Conservation (phyloP, 805 yeast genomes). For the Kodamaea lidongshanica region DNA sequence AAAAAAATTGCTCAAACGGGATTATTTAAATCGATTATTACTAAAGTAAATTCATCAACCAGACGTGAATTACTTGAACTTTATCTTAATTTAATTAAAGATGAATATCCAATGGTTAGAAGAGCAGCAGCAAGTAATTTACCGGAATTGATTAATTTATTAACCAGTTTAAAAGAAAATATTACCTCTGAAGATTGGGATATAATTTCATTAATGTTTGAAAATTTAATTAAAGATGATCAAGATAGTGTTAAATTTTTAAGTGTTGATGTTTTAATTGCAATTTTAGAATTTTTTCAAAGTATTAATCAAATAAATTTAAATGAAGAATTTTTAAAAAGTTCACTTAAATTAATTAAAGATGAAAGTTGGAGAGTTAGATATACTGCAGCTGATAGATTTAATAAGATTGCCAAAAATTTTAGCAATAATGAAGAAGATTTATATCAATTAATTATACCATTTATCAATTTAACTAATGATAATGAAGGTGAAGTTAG, state of each 20-base stretch:
- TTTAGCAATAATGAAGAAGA: constrained; percentile 54
- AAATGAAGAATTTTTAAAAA: constrained; percentile 54
- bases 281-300: constrained; percentile 68
- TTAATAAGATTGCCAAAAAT: constrained; percentile 62
- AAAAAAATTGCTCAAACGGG: constrained; percentile 89
- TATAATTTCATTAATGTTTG: constrained; percentile 74
- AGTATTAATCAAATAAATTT: constrained; percentile 51
- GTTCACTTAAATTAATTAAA: constrained; percentile 63
- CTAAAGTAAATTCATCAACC: constrained; percentile 47
- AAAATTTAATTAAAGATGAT: constrained; percentile 67
- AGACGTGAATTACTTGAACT: constrained; percentile 60
- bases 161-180: constrained; percentile 29
- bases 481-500: constrained; percentile 97
- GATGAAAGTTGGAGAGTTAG: constrained; percentile 98
- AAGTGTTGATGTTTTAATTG: constrained; percentile 79
- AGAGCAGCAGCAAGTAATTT: constrained; percentile 86
- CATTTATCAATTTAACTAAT: constrained; percentile 70
- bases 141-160: constrained; percentile 62
- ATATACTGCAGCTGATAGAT: constrained; percentile 95
- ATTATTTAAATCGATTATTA: constrained; percentile 64
- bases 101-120: constrained; percentile 97
- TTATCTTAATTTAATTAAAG: constrained; percentile 67
- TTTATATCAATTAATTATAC: constrained; percentile 55
- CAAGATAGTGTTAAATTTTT: constrained; percentile 94
- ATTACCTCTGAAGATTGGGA: constrained; percentile 66